A percentile compares a stretch with the other conserved stretches of the same genome.
phyloP scores from a whole-genome alignment of 2,329 filamentous ascomycete species.

The Cladosporium phlei region DNA sequence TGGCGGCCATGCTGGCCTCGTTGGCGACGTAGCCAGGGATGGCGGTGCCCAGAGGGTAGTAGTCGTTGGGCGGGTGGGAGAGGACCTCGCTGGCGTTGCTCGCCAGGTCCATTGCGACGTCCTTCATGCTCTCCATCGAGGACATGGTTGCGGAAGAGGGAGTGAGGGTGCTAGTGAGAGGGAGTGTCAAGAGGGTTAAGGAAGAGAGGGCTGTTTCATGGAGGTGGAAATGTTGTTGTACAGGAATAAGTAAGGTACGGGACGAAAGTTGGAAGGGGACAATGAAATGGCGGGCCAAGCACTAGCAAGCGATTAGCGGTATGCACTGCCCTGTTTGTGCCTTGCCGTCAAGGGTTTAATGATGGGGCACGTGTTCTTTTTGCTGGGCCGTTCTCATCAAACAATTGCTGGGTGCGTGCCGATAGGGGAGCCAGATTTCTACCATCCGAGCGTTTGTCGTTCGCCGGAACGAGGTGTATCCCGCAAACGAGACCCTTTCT shows the following conservation, averaged over 20 bases:
- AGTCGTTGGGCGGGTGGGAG: conserved; percentile 48
- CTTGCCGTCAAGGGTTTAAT: not conserved
- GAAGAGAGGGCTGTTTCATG: not conserved
- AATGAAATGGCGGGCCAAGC: not conserved
- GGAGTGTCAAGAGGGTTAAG: too few relatives aligned
- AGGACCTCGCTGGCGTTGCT: conserved; percentile 3
- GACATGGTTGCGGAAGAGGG: conserved; percentile 2
- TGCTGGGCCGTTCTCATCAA: too few relatives aligned
- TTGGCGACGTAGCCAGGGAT: conserved; percentile 65
- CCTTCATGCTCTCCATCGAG: conserved; percentile 7
- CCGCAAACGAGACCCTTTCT: too few relatives aligned
- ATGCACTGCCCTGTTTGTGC: not conserved
- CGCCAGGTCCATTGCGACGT: conserved; percentile 5
- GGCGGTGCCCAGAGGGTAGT: conserved; percentile 62
- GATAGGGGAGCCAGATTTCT: too few relatives aligned
- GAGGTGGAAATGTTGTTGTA: not conserved
- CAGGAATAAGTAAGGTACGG: not conserved
- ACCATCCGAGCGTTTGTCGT: too few relatives aligned
- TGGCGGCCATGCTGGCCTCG: conserved; percentile 52
- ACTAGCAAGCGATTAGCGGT: conserved; percentile 1
- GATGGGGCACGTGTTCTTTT: conserved; percentile 6
- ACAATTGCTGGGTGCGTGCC: too few relatives aligned
- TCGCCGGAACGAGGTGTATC: too few relatives aligned
- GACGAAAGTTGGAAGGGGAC: not conserved
- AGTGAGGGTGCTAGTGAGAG: not conserved